Evolutionary conservation across 2,329 filamentous ascomycete genomes (phyloP), one percentile per base, ranked within the genome.

Genomic region (Raffaelea arxii): DNA sequence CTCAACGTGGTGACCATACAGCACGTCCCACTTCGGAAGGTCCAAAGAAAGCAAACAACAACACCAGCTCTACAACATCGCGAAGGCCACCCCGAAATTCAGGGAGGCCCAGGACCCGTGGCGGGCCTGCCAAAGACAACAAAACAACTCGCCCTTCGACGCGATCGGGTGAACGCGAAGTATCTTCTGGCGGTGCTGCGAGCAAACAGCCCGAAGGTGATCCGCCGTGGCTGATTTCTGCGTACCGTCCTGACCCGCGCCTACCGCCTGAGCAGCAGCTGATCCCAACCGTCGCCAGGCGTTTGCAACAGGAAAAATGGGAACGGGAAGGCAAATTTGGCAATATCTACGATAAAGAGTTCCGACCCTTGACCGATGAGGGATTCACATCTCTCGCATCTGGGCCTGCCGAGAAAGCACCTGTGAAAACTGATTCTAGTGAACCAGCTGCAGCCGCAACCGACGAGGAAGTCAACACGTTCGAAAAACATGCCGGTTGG

Each of bases 221-320:
- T 46, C 89, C 92, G 10, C 92, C 92, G 44, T 98, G 92, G 92
- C 78, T 97, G 65, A 78, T 92, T 40, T 86, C 85, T 21, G 88
- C 94, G 65, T 98, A 96, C 65, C 94, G 94, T 59, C 92, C 92
- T 1, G 92, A 98, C 60, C 92, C 92, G 25, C 83, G 89, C 50
- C 71, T 98, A 27, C 92, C 92, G 6, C 92, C 89, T 0, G 92
- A 98, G 51, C 86, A 98, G 63, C 92, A 98, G 61, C 81, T 98
- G 45, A 78, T 98, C 11, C 92, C 92, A 1, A 97, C 92, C 0
- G 89, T 97, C 52, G 92, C 92, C 12, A 88, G 84, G 58, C 78
- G 87, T 47, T 75, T 97, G 63, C 86, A 92, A 62, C 91, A 96
- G 67, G 89, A 96, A 63, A 86, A 91, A 62, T 96, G 89, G 90